Evolutionary conservation across 441 rosid species (phyloP).

Genomic region (Euphorbia schlechtendalii): DNA sequence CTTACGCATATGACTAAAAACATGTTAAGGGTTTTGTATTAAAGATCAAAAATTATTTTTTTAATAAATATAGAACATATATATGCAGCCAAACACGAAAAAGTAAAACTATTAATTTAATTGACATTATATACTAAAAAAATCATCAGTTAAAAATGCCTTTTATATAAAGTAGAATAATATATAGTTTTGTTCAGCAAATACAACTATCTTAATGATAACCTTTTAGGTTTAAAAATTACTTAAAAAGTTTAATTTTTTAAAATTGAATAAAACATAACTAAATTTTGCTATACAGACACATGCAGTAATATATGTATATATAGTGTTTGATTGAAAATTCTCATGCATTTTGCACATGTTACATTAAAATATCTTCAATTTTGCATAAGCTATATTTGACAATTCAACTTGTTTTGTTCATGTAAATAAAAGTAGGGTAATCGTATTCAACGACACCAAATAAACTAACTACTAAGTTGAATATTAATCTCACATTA

Average conservation of each 20-base stretch:
- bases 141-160: not conserved
- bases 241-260: too few species aligned
- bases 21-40: too few species aligned
- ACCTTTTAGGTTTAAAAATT: not conserved
- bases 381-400: not conserved
- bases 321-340: not conserved
- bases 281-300: not conserved
- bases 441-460: not conserved
- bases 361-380: not conserved
- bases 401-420: not conserved
- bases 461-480: not conserved
- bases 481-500: constrained; percentile 4
- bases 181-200: not conserved
- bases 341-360: not conserved
- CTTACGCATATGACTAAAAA: too few species aligned
- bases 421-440: not conserved
- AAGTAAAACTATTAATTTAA: too few species aligned
- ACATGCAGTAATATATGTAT: not conserved
- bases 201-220: not conserved
- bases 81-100: not conserved
- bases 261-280: too few species aligned
- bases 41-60: too few species aligned
- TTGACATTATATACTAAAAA: too few species aligned
- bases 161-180: not conserved
- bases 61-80: too few species aligned